phyloP scores from a whole-genome alignment of 208 protist genomes.

The Trypanosoma melophagium region DNA sequence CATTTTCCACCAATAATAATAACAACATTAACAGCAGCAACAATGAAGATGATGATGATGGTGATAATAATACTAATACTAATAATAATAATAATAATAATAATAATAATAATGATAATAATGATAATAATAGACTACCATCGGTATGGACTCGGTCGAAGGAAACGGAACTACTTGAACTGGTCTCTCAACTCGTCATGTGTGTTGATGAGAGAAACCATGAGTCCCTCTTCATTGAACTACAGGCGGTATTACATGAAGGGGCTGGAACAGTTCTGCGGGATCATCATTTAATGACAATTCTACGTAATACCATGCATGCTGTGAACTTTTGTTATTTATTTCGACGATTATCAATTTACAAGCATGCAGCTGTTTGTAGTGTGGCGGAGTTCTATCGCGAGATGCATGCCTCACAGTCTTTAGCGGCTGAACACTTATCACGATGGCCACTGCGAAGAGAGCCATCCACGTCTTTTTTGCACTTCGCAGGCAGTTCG shows the following conservation, averaged over 20 bases:
- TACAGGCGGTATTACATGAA: conserved; percentile 35
- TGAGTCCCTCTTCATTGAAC: conserved; percentile 19
- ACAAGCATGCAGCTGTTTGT: conserved; percentile 23
- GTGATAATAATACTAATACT: too few relatives aligned
- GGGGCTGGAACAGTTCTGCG: conserved; percentile 14
- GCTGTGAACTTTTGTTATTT: conserved; percentile 52
- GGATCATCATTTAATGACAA: conserved; percentile 44
- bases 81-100: too few relatives aligned
- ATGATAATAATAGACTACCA: not conserved
- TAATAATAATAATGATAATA: too few relatives aligned
- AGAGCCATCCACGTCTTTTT: too few relatives aligned
- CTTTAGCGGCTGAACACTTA: not conserved
- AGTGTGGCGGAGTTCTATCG: conserved; percentile 59
- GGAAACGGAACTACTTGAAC: conserved; percentile 46
- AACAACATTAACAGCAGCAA: too few relatives aligned
- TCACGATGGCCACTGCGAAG: too few relatives aligned
- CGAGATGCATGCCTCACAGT: conserved; percentile 20
- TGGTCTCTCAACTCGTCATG: conserved; percentile 58
- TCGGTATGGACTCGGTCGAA: conserved; percentile 40
- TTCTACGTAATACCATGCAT: conserved; percentile 61
- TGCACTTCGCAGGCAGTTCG: too few relatives aligned
- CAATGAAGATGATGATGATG: too few relatives aligned
- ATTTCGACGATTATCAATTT: conserved; percentile 49
- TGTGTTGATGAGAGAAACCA: conserved; percentile 65
- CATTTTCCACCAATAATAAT: not conserved